phyloP scores from a whole-genome alignment of 345 rosid genomes.

The Sonneratia caseolaris region DNA sequence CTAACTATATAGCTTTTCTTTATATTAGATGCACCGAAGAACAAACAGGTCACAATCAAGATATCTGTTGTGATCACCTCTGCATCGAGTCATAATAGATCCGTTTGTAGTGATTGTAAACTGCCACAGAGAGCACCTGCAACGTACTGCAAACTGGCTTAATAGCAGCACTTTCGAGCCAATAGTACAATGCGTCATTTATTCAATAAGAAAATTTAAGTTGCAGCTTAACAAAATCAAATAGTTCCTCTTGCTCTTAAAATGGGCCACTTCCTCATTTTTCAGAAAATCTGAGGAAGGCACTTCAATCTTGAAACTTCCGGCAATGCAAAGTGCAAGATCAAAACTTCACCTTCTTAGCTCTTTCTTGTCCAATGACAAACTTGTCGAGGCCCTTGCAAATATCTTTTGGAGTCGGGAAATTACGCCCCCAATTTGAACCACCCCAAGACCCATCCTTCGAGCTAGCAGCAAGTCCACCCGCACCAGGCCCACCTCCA shows the following conservation, averaged over 20 bases:
- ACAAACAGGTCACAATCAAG: neutral
- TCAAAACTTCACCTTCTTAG: slow-evolving; percentile 63
- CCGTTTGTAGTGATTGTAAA: slow-evolving; percentile 96
- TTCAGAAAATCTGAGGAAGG: neutral
- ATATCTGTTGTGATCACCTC: slow-evolving; percentile 39
- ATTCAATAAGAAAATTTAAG: neutral
- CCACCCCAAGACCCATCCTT: slow-evolving; percentile 92
- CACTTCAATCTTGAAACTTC: neutral
- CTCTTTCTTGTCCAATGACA: slow-evolving; percentile 95
- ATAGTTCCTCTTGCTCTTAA: neutral
- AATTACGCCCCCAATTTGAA: slow-evolving; percentile 71
- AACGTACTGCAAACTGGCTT: neutral
- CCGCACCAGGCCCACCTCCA: slow-evolving; percentile 12
- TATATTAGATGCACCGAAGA: neutral
- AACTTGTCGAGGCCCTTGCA: slow-evolving; percentile 86
- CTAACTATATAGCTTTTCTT: neutral
- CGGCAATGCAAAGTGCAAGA: neutral
- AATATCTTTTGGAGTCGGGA: slow-evolving; percentile 94
- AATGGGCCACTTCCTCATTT: neutral
- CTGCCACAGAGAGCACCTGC: slow-evolving; percentile 96
- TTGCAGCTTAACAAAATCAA: neutral
- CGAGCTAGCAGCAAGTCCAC: slow-evolving; percentile 2
- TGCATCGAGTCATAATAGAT: slow-evolving; percentile 55
- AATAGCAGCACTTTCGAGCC: neutral
- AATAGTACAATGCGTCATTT: neutral